Conservation (phyloP, 1,139 yeast species). For the Yamadazyma membranifaciens region DNA sequence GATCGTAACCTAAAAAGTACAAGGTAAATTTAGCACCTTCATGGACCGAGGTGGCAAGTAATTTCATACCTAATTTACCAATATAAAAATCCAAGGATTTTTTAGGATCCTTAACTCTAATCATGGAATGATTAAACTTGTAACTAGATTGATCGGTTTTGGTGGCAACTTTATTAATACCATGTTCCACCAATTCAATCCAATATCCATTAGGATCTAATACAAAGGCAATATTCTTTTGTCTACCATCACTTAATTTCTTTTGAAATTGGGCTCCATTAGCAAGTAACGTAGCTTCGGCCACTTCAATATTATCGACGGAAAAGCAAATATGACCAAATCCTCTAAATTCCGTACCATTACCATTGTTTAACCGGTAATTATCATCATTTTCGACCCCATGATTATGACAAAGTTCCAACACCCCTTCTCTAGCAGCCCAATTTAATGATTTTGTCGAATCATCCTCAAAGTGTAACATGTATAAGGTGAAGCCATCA, state of each 20-base stretch:
- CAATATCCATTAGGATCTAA: conserved; percentile 96
- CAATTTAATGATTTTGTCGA: conserved; percentile 43
- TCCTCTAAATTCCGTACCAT: conserved; percentile 79
- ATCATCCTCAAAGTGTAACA: conserved; percentile 60
- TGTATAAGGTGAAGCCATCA: conserved; percentile 65
- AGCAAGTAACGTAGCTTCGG: conserved; percentile 56
- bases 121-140: conserved; percentile 87
- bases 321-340: conserved; percentile 92
- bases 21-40: conserved; percentile 77
- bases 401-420: conserved; percentile 82
- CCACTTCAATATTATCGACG: conserved; percentile 70
- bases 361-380: conserved; percentile 73
- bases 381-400: conserved; percentile 65
- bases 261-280: conserved; percentile 77
- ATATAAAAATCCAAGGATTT: conserved; percentile 74
- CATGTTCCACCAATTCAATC: conserved; percentile 83
- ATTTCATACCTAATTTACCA: conserved; percentile 75
- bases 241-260: conserved; percentile 84
- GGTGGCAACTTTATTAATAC: conserved; percentile 36
- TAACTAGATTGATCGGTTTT: conserved; percentile 43
- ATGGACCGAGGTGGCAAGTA: conserved; percentile 54
- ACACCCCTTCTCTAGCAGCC: conserved; percentile 69
- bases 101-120: conserved; percentile 83
- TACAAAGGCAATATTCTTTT: conserved; percentile 87
- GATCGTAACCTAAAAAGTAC: conserved; percentile 77